Conservation (phyloP, 2,329 filamentous ascomycete genomes). For the Cercospora zeae-maydis region DNA sequence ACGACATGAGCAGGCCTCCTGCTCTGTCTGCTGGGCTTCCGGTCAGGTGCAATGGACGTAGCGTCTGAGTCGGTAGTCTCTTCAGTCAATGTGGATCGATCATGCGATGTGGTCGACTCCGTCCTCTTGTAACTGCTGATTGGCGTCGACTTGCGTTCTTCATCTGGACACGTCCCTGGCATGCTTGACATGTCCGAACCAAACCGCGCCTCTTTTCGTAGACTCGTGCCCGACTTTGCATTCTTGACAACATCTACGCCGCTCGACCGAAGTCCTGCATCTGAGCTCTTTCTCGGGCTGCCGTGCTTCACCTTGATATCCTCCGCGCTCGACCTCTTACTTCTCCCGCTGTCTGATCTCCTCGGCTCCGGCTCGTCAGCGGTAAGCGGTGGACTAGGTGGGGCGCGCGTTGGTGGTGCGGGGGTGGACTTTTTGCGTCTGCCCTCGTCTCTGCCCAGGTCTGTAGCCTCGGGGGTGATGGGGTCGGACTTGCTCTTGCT, state of each 20-base stretch:
- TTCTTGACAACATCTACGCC: constrained; percentile 37
- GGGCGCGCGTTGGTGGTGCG: constrained; percentile 34
- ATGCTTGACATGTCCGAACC: constrained; percentile 43
- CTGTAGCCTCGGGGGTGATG: constrained; percentile 43
- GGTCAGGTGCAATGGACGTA: constrained; percentile 45
- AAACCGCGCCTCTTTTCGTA: constrained; percentile 39
- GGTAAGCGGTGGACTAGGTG: constrained; percentile 49
- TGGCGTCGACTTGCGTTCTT: constrained; percentile 39
- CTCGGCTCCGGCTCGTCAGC: constrained; percentile 43
- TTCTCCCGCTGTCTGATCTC: constrained; percentile 45
- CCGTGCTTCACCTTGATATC: constrained; percentile 39
- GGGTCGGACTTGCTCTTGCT: constrained; percentile 31
- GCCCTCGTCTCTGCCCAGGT: constrained; percentile 35
- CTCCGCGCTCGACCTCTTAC: constrained; percentile 41
- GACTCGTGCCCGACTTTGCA: constrained; percentile 43
- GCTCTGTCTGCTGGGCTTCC: constrained; percentile 34
- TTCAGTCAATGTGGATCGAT: constrained; percentile 41
- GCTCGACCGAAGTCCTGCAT: constrained; percentile 35
- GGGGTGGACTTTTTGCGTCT: constrained; percentile 29
- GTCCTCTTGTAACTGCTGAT: constrained; percentile 37
- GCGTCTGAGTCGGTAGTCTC: constrained; percentile 45
- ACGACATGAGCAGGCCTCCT: constrained; percentile 24
- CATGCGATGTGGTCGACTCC: constrained; percentile 29
- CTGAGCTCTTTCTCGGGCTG: constrained; percentile 41
- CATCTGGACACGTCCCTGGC: constrained; percentile 35